Base-by-base conservation (phyloP, 805 yeast species). In the Yamadazyma philogaea region DNA sequence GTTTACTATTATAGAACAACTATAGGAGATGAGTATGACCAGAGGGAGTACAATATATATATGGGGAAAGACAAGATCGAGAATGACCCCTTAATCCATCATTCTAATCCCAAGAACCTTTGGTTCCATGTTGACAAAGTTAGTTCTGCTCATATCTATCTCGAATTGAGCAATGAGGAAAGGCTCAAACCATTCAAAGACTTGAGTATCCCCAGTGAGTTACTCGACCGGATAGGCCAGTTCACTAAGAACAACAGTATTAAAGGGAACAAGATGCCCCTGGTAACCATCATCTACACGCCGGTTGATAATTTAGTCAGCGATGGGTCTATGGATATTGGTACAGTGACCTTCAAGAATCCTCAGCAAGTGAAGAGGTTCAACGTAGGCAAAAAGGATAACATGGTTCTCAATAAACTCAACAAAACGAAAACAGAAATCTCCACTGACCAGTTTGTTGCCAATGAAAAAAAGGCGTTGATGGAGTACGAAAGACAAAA, bases 51-150 rank as follows among this genome's bases (percentile, higher is more conserved):
- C 30, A 50, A 55, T 20, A 58, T 82, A 6, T 82, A 79, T 51
- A 80, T 83, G 81, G 95, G 95, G 3, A 79, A 75, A 53, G 86
- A 87, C 57, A 84, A 84, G 59, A 68, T 72, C 40, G 95, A 87
- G 62, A 86, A 68, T 48, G 74, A 68, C 40, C 71, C 68, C 10
- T 50, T 67, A 28, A 63, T 86, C 43, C 79, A 78, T 55, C 74
- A 78, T 51, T 86, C 90, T 0, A 74, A 76, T 47, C 80, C 79
- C 19, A 76, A 75, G 44, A 82, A 84, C 56, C 64, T 84, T 3
- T 86, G 95, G 91, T 86, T 87, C 55, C 95, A 85, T 59, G 88
- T 83, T 6, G 90, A 84, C 50, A 82, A 81, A 49, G 68, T 79
- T 37, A 81, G 88, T 3, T 81, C 88, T 34, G 93, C 90, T 0